Conservation (phyloP, 2,329 filamentous ascomycete genomes). For the Cladosporium sp. region DNA sequence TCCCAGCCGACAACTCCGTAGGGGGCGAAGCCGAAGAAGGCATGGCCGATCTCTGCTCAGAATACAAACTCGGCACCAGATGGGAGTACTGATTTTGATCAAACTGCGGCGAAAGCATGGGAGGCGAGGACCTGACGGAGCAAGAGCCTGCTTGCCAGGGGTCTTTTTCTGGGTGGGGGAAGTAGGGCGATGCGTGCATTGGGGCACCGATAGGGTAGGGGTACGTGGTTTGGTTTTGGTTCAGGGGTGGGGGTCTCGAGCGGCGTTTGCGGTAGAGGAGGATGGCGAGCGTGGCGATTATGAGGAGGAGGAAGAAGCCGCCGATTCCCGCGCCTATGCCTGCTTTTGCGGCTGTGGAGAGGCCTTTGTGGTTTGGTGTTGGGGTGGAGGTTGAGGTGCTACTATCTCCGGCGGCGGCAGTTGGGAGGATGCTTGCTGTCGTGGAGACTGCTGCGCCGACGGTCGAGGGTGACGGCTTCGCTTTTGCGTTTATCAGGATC, state of each 20-base stretch:
- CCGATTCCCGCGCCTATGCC: constrained; percentile 22
- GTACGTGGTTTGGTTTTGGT: not conserved
- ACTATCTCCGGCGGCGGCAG: not conserved
- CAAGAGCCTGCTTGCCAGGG: not conserved
- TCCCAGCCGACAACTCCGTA: constrained; percentile 12
- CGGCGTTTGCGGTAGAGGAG: constrained; percentile 16
- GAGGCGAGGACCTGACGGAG: constrained; percentile 2
- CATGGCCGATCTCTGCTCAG: constrained; percentile 1
- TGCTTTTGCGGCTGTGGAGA: constrained; percentile 21
- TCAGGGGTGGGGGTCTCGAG: constrained; percentile 12
- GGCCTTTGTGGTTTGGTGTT: constrained; percentile 1
- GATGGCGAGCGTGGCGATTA: constrained; percentile 14
- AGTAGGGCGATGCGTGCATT: constrained; percentile 14
- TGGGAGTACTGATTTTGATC: constrained; percentile 11
- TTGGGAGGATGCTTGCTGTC: constrained; percentile 4
- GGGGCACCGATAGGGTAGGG: constrained; percentile 14
- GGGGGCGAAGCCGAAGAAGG: not conserved
- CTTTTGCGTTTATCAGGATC: constrained; percentile 15
- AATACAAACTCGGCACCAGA: constrained; percentile 3
- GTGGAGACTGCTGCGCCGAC: constrained; percentile 13
- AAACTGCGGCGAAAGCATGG: constrained; percentile 11
- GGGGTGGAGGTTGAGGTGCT: not conserved
- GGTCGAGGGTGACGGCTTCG: constrained; percentile 20
- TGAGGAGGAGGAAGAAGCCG: constrained; percentile 19
- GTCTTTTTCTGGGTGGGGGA: not conserved